Evolutionary conservation across 2,329 filamentous ascomycete species (phyloP), one percentile per base, ranked within the genome.

Genomic region (Botrytis medusae): DNA sequence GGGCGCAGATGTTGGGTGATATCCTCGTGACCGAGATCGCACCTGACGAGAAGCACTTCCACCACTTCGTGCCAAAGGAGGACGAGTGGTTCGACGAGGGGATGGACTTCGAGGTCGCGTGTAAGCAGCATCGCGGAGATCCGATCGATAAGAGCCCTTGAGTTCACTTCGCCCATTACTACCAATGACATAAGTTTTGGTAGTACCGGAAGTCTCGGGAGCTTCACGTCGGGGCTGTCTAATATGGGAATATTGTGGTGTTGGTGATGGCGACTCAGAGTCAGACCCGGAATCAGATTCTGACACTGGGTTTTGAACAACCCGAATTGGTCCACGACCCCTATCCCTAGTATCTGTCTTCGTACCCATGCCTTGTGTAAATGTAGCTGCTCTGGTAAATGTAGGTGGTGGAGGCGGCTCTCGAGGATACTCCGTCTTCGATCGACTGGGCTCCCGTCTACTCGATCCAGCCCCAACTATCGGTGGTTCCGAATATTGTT

Each of bases 311-410:
- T 51, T 29, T 22, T 67, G 62, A 59, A 54, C n/a, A 12, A 79
- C 69, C 48, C 74, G 74, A 63, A 78, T 79, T 61, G 74, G 76
- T 63, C 77, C 75, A 62, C 74, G 73, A 69, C 74, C 75, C 60
- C 75, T 74, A 54, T 77, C 76, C 12, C 76, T 75, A 29, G 67
- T 25, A 32, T 60, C 68, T 44, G 46, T 42, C n/a, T 70, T 62
- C 22, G 32, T n/a, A 34, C 22, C 51, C 71, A 61, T 51, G n/a
- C 68, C 68, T 48, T 70, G 70, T 44, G 75, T 72, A 68, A 78
- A 81, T 22, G 80, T 81, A 29, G 74, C 42, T 62, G 80, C 77
- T 69, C 80, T 76, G 51, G 78, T 61, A 14, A 81, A 72, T n/a
- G 76, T 46, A 44, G 80, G 79, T 34, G 76, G 42, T 22, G 44